A percentile compares a stretch with the other conserved stretches of the same genome.
Evolutionary conservation across 208 protist species (phyloP).

Genomic region (Blechomonas ayalai): DNA sequence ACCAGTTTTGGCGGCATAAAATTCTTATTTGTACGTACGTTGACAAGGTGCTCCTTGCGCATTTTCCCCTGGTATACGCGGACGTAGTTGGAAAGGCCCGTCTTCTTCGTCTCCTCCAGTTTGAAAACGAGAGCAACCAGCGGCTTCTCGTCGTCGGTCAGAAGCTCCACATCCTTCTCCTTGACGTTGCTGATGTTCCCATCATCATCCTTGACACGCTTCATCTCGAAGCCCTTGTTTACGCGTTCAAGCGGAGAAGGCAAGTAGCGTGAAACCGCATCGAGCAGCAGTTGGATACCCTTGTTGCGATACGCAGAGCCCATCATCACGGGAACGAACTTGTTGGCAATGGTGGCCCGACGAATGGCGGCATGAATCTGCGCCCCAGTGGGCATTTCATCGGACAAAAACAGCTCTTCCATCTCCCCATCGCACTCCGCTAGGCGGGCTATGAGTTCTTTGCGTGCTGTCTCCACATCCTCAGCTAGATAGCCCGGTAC

Average conservation of each 20-base stretch:
- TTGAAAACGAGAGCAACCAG: conserved; percentile 98
- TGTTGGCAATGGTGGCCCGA: conserved; percentile 88
- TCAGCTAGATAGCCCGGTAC: conserved; percentile 84
- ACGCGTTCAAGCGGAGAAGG: conserved; percentile 92
- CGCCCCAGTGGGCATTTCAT: conserved; percentile 83
- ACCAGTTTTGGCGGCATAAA: conserved; percentile 95
- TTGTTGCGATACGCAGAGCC: conserved; percentile 98
- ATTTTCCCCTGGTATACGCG: conserved; percentile 98
- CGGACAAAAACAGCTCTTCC: conserved; percentile 92
- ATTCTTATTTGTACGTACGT: conserved; percentile 80
- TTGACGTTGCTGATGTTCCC: conserved; percentile 68
- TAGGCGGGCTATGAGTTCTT: conserved; percentile 89
- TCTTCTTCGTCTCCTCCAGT: conserved; percentile 94
- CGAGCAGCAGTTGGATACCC: conserved; percentile 97
- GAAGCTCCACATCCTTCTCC: conserved; percentile 70
- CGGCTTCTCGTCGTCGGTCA: conserved; percentile 87
- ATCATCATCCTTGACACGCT: conserved; percentile 85
- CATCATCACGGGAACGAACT: conserved; percentile 95
- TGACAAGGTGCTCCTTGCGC: conserved; percentile 85
- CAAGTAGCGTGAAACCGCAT: conserved; percentile 95
- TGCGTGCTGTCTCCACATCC: conserved; percentile 58
- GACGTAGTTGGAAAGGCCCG: conserved; percentile 97
- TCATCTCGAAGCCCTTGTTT: conserved; percentile 74
- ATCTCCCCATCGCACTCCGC: conserved; percentile 95
- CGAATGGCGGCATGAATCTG: conserved; percentile 92